Percentiles rank a stretch among this genome's conserved stretches.
These are phyloP conservation scores for Myxozyma udenii DNA, from an alignment of 805 yeast genomes.

Conservation along the genomic window DNA sequence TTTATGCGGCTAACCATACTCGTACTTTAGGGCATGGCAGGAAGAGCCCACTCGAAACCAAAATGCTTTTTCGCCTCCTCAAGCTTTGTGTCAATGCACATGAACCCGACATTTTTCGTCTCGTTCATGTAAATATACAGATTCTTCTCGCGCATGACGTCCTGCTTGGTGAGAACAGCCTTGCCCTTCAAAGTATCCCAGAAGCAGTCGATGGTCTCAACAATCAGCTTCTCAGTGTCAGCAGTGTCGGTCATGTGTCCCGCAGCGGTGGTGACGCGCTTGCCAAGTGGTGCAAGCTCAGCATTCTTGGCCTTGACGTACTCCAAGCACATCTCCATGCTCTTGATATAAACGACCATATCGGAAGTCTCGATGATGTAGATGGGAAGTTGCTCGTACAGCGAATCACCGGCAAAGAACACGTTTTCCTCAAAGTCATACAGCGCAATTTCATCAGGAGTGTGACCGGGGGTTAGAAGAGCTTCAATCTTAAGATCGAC, in stretches of 20 bases:
- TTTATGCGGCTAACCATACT: no score
- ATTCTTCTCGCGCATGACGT: slow-evolving; percentile 22
- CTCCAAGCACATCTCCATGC: slow-evolving; percentile 19
- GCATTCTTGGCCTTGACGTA: slow-evolving; percentile 19
- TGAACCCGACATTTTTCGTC: slow-evolving; percentile 28
- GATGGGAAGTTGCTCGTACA: slow-evolving; percentile 28
- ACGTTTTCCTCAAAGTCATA: slow-evolving; percentile 28
- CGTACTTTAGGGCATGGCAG: slow-evolving; percentile 4
- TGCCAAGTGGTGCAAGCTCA: slow-evolving; percentile 17
- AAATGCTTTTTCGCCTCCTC: slow-evolving; percentile 26
- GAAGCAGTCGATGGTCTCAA: slow-evolving; percentile 23
- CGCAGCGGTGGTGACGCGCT: slow-evolving; percentile 26
- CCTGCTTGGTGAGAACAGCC: slow-evolving; percentile 14
- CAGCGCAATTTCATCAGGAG: slow-evolving; percentile 29
- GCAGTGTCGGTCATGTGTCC: slow-evolving; percentile 29
- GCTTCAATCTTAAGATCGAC: slow-evolving; percentile 25
- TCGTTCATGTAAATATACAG: slow-evolving; percentile 13
- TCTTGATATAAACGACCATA: slow-evolving; percentile 21
- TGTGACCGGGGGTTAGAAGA: slow-evolving; percentile 29
- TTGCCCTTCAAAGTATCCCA: slow-evolving; percentile 26
- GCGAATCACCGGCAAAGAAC: slow-evolving; percentile 29
- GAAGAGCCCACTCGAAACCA: slow-evolving; percentile 21
- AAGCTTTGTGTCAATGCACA: slow-evolving; percentile 26
- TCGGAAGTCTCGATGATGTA: slow-evolving; percentile 30
- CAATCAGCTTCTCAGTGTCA: slow-evolving; percentile 21